Percentiles rank a stretch among this genome's conserved stretches.
Evolutionary conservation across 805 yeast species (phyloP).

Genomic region (Maudiozyma bulderi): DNA sequence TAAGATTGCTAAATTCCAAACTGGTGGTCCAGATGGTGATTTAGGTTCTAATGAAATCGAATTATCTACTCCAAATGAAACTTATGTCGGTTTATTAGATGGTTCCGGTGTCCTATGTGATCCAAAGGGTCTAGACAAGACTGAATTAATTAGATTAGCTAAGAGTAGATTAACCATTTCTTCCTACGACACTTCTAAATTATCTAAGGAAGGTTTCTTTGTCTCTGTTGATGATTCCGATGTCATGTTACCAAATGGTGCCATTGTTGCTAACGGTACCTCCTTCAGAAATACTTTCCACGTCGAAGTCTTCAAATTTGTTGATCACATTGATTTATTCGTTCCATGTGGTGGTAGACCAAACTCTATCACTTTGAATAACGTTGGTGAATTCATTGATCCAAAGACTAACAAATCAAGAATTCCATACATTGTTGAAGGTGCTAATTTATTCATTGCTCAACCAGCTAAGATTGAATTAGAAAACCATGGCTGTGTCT

Average conservation of each 20-base stretch:
- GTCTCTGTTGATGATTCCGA: constrained; percentile 82
- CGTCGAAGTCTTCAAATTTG: constrained; percentile 54
- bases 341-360: constrained; percentile 99
- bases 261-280: constrained; percentile 68
- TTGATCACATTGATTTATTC: constrained; percentile 65
- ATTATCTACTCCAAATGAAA: constrained; percentile 65
- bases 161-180: constrained; percentile 64
- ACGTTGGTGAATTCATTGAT: constrained; percentile 63
- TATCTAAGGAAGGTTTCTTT: constrained; percentile 68
- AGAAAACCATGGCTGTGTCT: constrained; percentile 77
- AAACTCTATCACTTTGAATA: constrained; percentile 82
- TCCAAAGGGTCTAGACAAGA: constrained; percentile 77
- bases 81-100: constrained; percentile 81
- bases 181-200: constrained; percentile 53
- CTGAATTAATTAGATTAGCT: constrained; percentile 73
- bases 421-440: constrained; percentile 89
- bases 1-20: constrained; percentile 71
- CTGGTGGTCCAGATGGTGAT: constrained; percentile 99
- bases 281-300: constrained; percentile 88
- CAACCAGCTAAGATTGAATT: constrained; percentile 84
- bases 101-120: constrained; percentile 94
- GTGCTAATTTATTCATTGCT: constrained; percentile 92
- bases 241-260: constrained; percentile 66
- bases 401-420: constrained; percentile 63
- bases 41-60: constrained; percentile 91